Base-by-base conservation (phyloP, 2,329 filamentous ascomycete genomes). In the Leptographium wingfieldii region DNA sequence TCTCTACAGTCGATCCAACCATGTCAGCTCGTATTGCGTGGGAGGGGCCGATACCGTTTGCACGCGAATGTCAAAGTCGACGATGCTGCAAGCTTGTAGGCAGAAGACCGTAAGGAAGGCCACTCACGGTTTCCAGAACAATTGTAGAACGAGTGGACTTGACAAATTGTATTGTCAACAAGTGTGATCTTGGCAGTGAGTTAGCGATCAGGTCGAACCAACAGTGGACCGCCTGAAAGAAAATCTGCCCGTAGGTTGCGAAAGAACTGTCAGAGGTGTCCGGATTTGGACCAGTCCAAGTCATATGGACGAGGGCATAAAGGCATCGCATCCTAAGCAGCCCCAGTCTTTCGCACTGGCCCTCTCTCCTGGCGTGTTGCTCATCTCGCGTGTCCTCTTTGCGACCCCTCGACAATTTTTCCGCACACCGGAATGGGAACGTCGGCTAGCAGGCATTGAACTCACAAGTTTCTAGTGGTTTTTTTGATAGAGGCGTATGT, bases 131-230 rank as follows among this genome's bases (percentile, higher is more conserved):
- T 76, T 78, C 80, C 77, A 80, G 77, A 72, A 70, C 66, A 67
- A 67, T 69, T 72, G 66, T 66, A 66, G 82, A 63, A 80, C 74
- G 80, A 83, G 74, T 80, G 80, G 80, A 81, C 75, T 80, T 81
- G 80, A 82, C 78, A 74, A 70, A 22, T 55, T 10, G 25, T 31
- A 59, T 53, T 62, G 73, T 77, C 76, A 80, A 81, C 68, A 77
- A 81, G 73, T 70, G 78, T 77, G 66, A 63, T 70, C 68, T 69
- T n/a, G 19, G 5, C 22, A 49, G 31, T 55, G 29, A 56, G 64
- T 66, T 63, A 68, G 67, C 60, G 52, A 59, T 43, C 61, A 60
- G 62, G 58, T 57, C 59, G 56, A 55, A 55, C 52, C 29, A 33
- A 57, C 19, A 38, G 29, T 46, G 43, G 4, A 5, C 43, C 14